phyloP scores from a whole-genome alignment of 2,329 filamentous ascomycete species.

The Alternaria sp. region DNA sequence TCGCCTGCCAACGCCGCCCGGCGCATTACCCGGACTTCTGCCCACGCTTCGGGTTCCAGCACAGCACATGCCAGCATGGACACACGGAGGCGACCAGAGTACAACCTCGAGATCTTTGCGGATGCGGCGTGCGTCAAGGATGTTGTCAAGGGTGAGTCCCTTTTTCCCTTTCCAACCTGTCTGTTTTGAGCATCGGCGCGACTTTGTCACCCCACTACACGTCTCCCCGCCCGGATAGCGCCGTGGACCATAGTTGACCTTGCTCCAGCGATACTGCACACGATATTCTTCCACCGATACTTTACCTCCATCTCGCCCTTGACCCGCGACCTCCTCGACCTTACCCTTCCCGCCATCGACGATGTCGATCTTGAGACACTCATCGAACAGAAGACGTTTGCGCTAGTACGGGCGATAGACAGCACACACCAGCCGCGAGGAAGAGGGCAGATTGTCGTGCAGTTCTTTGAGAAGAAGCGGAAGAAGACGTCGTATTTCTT shows the following conservation, averaged over 20 bases:
- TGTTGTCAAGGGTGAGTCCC: constrained; percentile 82
- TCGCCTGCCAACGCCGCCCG: constrained; percentile 21
- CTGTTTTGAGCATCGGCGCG: constrained; percentile 7
- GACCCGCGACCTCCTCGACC: constrained; percentile 88
- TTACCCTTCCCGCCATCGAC: constrained; percentile 87
- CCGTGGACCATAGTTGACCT: constrained; percentile 20
- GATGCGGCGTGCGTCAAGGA: constrained; percentile 91
- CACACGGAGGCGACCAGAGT: constrained; percentile 77
- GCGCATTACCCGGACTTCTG: constrained; percentile 19
- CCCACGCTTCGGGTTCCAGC: constrained; percentile 19
- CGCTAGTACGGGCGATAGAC: constrained; percentile 80
- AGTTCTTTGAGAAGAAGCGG: constrained; percentile 94
- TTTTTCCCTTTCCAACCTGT: constrained; percentile 7
- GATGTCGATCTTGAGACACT: constrained; percentile 92
- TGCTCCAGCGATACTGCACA: constrained; percentile 82
- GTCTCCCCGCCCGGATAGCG: constrained; percentile 15
- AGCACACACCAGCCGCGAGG: constrained; percentile 66
- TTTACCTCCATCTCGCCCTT: constrained; percentile 86
- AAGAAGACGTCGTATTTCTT: constrained; percentile 75
- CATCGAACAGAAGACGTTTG: constrained; percentile 85
- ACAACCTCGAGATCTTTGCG: constrained; percentile 91
- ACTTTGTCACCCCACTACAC: constrained; percentile 14
- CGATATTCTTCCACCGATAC: constrained; percentile 98
- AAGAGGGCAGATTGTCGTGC: constrained; percentile 81
- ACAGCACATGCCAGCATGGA: constrained; percentile 63